Percentiles rank a stretch among this genome's conserved stretches.
Evolutionary conservation across 441 rosid genomes (phyloP).

Genomic region (Pelargonium australe): DNA sequence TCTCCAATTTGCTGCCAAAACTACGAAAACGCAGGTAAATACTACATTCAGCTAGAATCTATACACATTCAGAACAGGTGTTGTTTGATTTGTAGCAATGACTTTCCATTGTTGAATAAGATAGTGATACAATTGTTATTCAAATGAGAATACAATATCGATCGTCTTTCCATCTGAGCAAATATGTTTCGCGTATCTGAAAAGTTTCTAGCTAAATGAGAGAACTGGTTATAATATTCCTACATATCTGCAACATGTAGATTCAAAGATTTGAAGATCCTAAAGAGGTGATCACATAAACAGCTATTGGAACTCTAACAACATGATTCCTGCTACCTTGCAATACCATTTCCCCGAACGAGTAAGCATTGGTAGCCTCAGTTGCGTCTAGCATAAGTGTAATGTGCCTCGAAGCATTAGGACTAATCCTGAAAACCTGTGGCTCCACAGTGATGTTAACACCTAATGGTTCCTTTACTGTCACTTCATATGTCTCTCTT

Average conservation of each 20-base stretch:
- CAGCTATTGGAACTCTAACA: conserved; percentile 44
- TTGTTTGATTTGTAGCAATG: not conserved
- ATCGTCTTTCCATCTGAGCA: no score
- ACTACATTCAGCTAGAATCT: not conserved
- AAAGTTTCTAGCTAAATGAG: not conserved
- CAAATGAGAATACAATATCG: not conserved
- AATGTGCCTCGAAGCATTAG: conserved; percentile 30
- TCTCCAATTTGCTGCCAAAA: not conserved
- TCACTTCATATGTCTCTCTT: conserved; percentile 26
- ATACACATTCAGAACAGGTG: not conserved
- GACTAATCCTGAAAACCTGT: conserved; percentile 21
- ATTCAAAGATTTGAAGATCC: conserved; percentile 15
- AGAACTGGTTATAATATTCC: not conserved
- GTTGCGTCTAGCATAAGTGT: conserved; percentile 25
- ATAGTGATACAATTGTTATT: not conserved
- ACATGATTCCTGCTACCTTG: conserved; percentile 32
- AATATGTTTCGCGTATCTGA: not conserved
- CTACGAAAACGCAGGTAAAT: not conserved
- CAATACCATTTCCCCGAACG: conserved; percentile 41
- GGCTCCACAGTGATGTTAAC: conserved; percentile 32
- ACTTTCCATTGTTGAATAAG: not conserved
- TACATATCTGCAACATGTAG: not conserved
- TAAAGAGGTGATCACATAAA: conserved; percentile 29
- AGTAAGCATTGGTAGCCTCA: conserved; percentile 31
- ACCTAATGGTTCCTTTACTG: conserved; percentile 33